Base-by-base conservation (phyloP, 164 flowering plant species). In the Nymphaea thermarum region DNA sequence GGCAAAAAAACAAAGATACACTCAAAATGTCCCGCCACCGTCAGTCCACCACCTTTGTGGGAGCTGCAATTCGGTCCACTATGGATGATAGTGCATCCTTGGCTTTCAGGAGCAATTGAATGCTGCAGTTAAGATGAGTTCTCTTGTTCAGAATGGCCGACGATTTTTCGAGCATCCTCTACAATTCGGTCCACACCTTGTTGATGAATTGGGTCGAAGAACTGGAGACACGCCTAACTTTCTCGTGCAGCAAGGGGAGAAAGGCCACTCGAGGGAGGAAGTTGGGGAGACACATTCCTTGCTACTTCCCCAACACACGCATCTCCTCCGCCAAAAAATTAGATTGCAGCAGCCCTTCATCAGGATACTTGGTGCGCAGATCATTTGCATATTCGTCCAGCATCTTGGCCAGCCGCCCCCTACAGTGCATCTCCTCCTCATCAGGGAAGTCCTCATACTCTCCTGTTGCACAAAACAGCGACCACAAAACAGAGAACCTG, bases 371-470 rank as follows among this genome's bases (percentile, higher is more conserved):
- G 1, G 65, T 8, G 0, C 67, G 67, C 1, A 77, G 73, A 6
- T 81, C 78, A 8, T 70, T 63, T 0, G 71, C 62, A 36, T 43
- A 81, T 42, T 63, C n/a, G 59, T 11, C 77, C 65, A 79, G 66
- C 82, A 77, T 81, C 16, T 71, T 80, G 0, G 71, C 77, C 60
- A 82, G n/a, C 6, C 73, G 43, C 16, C 60, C 68, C 4, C 57
- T 65, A 60, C 73, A 71, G 17, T 66, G 68, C 73, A 78, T 79
- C 8, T 47, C 3, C 0, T 2, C 4, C 0, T 80, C 82, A 2
- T 74, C 71, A 2, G 78, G 80, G 65, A 67, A 82, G 60, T 82
- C 82, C 5, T 80, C 82, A 68, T 45, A 77, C n/a, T 82, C 82
- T 0, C 82, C 82, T n/a, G n/a, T n/a, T n/a, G n/a, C n/a, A n/a